Evolutionary conservation across 345 rosid species (phyloP), one percentile per base, ranked within the genome.

Genomic region (Psidium friedrichsthalianum): DNA sequence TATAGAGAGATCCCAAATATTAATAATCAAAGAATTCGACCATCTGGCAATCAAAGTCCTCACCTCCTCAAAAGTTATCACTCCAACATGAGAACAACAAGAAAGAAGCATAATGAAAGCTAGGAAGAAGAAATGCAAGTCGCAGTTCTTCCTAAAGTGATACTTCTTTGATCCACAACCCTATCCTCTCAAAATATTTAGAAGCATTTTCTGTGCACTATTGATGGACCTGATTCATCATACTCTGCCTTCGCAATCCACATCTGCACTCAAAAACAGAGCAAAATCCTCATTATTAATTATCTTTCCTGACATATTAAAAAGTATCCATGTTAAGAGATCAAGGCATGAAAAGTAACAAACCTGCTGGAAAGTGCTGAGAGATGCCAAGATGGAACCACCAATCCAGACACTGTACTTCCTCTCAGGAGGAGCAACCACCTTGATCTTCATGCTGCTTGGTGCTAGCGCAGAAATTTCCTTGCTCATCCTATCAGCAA

Each of bases 361-460:
- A 56, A 87, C 98, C 95, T 96, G 99, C 92, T 96, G 99, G 94
- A 96, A 96, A 84, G 99, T 95, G 92, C 98, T 96, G 86, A 95
- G 97, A 82, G 98, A 96, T 11, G 98, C 98, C 92, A 96, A 88
- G 90, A 94, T 95, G 52, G 99, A 95, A 5, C 98, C 98, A 57
- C 99, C 98, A 24, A 96, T 96, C 98, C 98, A 96, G 89, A 95
- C 99, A 88, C 95, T 93, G 90, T 96, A 95, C 87, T 95, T 96
- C 91, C 98, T 95, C 91, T 95, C 97, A 0, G 98, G 98, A 51
- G 99, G 97, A 3, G 97, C 98, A 51, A 94, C 99, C 22, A 96
- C 99, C 92, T 96, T 96, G 88, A 96, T 95, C 91, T 96, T 96
- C 98, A 94, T 96, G 92, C 98, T 96, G 95, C 95, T 95, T 25